Base-by-base conservation (phyloP, 345 rosid genomes). In the Dovyalis caffra region DNA sequence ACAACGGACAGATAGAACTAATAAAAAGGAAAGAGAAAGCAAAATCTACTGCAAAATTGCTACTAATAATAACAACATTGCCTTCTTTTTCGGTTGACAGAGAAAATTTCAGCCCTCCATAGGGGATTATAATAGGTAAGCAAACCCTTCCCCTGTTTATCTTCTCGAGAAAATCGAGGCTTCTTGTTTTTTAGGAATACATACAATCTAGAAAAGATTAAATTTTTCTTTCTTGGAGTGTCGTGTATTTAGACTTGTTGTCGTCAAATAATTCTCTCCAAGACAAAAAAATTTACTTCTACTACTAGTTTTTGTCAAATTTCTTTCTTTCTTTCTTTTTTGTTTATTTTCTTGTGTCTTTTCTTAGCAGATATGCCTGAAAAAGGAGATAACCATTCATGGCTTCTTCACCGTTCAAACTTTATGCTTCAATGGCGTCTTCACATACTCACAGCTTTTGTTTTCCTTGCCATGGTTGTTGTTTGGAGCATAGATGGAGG, bases 401-500 rank as follows among this genome's bases (percentile, higher is more conserved):
- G 28, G 28, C 10, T 53, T n/a, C 8, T 53, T 49, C 38, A 79
- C 69, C 79, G 84, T 10, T 82, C 90, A 18, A 83, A 77, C 11
- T 89, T 79, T 32, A 23, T 87, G 38, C 85, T 83, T 79, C 94
- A 88, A 80, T 89, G 94, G 93, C 85, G 98, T 51, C 84, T 95
- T 66, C 87, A 91, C 68, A 79, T 88, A 21, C 81, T 93, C 6
- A 84, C 90, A 10, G 85, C 90, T 74, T 77, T 95, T 3, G 90
- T 88, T 40, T 88, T 89, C 62, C 74, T 86, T 47, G 86, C 83
- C 15, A 79, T 89, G 94, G 76, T 90, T 70, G 86, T 79, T 26
- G 80, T 89, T 51, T 91, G 94, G 96, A 89, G 89, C 87, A 76
- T 91, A 4, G 99, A 95, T 66, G 91, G 92, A 3, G 77, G 89